Evolutionary conservation across 1,284 basidiomycete species (phyloP), one percentile per base, ranked within the genome.

Genomic region (Apiotrichum akiyoshidainum): DNA sequence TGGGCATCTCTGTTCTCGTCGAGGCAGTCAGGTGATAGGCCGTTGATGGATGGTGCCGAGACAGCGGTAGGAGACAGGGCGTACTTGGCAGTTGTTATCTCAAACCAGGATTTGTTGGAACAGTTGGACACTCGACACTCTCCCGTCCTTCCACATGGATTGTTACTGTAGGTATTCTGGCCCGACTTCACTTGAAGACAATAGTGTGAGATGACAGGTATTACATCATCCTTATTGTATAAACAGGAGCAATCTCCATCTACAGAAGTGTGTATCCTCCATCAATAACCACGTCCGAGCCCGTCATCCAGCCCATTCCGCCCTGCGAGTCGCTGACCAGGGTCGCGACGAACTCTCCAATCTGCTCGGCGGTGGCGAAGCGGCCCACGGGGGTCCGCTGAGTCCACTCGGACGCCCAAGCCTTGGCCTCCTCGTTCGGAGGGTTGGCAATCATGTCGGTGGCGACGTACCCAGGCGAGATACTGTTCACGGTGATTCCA

Each of bases 381-480:
- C 69, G 59, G 31, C 66, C 71, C 9, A 72, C 68, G 6, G 76
- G 77, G 0, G 76, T 78, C 33, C 67, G 61, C 9, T 51, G n/a
- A 41, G 67, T 51, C 78, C 76, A 78, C 53, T 70, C 64, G 13
- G 54, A 39, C 13, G 64, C 65, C 67, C 67, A 77, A 2, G 56
- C 56, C 46, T 57, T 42, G 39, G 64, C 61, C 31, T 58, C 54
- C 45, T 56, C 63, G 49, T 69, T 63, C 1, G 68, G 65, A 2
- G 68, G 68, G 50, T 70, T 66, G 61, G 68, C 66, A 34, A 75
- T 76, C 78, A 79, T 79, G 53, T 79, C 78, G 6, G 78, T 78
- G 5, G 61, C 46, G 22, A 78, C 72, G 67, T 78, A 79, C 9
- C 76, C 72, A 1, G 77, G 77, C n/a, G 76, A 77, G 41, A 78